phyloP scores from a whole-genome alignment of 1,284 basidiomycete genomes.

The Papiliotrema laurentii region DNA sequence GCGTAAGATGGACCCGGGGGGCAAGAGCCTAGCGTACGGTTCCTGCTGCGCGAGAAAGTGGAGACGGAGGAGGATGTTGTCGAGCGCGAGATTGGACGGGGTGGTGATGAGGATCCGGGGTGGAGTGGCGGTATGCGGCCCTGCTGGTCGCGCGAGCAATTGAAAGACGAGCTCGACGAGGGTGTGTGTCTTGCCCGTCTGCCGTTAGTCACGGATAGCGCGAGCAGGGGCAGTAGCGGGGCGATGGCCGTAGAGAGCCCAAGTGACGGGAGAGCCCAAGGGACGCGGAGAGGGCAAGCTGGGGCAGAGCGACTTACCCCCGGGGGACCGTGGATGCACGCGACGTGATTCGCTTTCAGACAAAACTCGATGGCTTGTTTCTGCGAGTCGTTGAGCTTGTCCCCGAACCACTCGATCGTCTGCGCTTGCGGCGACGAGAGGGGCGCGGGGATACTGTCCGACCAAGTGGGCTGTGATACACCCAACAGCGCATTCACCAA shows the following conservation, averaged over 20 bases:
- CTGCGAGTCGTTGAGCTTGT: constrained; percentile 75
- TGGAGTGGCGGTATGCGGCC: constrained; percentile 35
- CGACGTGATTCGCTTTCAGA: constrained; percentile 58
- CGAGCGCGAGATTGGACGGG: constrained; percentile 50
- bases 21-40: constrained; percentile 34
- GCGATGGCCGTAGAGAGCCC: neutral
- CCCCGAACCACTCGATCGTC: constrained; percentile 60
- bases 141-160: constrained; percentile 53
- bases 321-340: constrained; percentile 95
- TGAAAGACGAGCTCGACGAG: constrained; percentile 86
- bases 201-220: neutral
- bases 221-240: neutral
- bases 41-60: constrained; percentile 27
- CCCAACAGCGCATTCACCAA: constrained; percentile 67
- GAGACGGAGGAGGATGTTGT: constrained; percentile 82
- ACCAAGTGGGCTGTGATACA: constrained; percentile 45
- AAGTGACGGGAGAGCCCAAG: neutral
- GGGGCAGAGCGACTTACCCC: constrained; percentile 56
- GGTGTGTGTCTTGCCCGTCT: constrained; percentile 86
- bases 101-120: constrained; percentile 54
- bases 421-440: constrained; percentile 6
- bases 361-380: constrained; percentile 59
- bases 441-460: constrained; percentile 9
- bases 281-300: too few species aligned
- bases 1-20: constrained; percentile 58